Evolutionary conservation across 257 asterid species (phyloP).

Genomic region (Solanum piurae): DNA sequence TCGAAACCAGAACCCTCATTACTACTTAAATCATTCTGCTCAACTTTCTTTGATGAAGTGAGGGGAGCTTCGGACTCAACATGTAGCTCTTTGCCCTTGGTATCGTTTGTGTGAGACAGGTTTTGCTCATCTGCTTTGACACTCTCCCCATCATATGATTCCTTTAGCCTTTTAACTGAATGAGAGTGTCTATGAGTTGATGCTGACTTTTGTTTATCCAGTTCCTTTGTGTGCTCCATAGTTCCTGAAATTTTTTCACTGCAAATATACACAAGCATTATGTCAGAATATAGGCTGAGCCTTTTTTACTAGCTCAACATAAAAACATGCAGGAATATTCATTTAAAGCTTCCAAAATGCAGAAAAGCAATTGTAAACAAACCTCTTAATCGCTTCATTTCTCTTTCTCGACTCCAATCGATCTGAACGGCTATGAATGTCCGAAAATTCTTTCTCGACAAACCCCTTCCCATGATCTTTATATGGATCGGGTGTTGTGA

Average conservation of each 20-base stretch:
- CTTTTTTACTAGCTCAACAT: neutral
- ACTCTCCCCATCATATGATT: slow-evolving; percentile 24
- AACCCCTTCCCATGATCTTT: slow-evolving; percentile 15
- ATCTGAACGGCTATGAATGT: slow-evolving; percentile 20
- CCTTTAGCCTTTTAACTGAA: slow-evolving; percentile 25
- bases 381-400: slow-evolving; percentile 37
- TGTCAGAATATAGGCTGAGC: neutral
- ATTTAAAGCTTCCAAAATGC: neutral
- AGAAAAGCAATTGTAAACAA: slow-evolving; percentile 2
- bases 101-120: slow-evolving; percentile 14
- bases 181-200: slow-evolving; percentile 14
- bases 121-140: slow-evolving; percentile 29
- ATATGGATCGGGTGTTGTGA: slow-evolving; percentile 16
- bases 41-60: slow-evolving; percentile 30
- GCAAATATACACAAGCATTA: slow-evolving; percentile 1
- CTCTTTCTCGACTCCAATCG: slow-evolving; percentile 21
- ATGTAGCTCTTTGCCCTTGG: slow-evolving; percentile 14
- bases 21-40: slow-evolving; percentile 30
- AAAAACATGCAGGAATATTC: neutral
- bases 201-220: slow-evolving; percentile 25
- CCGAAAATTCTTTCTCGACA: slow-evolving; percentile 9
- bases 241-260: slow-evolving; percentile 34
- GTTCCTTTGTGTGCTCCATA: slow-evolving; percentile 25
- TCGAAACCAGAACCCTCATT: slow-evolving; percentile 33
- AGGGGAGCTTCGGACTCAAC: slow-evolving; percentile 19